These are phyloP conservation scores for Auriscalpium orientale DNA, from an alignment of 768 basidiomycete genomes.

Conservation along the genomic window DNA sequence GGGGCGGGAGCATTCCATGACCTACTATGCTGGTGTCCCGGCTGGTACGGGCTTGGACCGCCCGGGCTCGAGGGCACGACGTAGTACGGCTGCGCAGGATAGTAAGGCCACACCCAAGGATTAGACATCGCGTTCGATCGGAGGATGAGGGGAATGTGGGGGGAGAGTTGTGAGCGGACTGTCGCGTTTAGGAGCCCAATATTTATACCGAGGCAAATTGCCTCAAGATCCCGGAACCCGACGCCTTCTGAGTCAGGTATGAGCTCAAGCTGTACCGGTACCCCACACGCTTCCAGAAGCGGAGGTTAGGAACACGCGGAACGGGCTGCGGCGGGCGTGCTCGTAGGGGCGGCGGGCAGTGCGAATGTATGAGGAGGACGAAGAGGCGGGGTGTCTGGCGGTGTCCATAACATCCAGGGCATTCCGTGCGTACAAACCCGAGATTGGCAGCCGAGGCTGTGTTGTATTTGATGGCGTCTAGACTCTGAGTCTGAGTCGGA, in stretches of 20 bases:
- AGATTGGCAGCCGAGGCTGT: no score
- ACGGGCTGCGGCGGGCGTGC: background rate
- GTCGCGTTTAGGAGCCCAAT: background rate
- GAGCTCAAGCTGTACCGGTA: background rate
- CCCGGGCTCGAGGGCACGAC: background rate
- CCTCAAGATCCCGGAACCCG: background rate
- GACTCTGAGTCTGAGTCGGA: no score
- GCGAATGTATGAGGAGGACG: background rate
- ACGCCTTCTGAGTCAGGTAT: conserved; percentile 3
- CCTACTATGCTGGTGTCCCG: background rate
- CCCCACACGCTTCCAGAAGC: background rate
- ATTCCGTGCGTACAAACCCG: no score
- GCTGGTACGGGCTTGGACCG: background rate
- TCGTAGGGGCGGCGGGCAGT: conserved; percentile 2
- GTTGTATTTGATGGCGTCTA: no score
- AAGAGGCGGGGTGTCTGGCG: background rate
- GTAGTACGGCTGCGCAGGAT: background rate
- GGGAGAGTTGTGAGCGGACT: background rate
- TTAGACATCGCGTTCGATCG: background rate
- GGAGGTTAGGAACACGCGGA: conserved; percentile 4
- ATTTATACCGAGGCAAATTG: background rate
- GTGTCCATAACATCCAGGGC: background rate
- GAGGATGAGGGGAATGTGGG: background rate
- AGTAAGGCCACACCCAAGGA: conserved; percentile 10
- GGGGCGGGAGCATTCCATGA: background rate